Evolutionary conservation across 768 basidiomycete species (phyloP).

Genomic region (Crepidotus variabilis): DNA sequence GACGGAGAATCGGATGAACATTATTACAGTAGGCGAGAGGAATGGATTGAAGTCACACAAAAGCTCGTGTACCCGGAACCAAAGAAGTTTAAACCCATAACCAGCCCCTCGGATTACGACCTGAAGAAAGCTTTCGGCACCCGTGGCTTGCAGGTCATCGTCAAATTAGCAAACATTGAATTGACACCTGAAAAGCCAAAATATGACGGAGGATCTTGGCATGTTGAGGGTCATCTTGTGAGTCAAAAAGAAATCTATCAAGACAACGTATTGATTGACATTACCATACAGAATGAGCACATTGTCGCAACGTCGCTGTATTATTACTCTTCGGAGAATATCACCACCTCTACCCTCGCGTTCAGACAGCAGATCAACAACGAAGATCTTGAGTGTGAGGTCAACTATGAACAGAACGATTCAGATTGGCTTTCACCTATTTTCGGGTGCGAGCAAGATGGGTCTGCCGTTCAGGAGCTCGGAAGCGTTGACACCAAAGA

Average conservation of each 20-base stretch:
- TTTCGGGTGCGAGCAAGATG: constrained; percentile 20
- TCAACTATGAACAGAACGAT: neutral
- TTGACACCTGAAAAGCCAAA: constrained; percentile 15
- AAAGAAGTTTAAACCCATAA: constrained; percentile 7
- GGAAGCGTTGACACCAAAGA: constrained; percentile 30
- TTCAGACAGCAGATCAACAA: constrained; percentile 24
- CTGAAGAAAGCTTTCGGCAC: neutral
- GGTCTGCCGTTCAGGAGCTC: constrained; percentile 22
- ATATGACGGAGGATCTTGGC: constrained; percentile 15
- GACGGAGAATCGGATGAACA: constrained; percentile 15
- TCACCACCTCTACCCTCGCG: constrained; percentile 15
- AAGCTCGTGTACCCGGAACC: constrained; percentile 19
- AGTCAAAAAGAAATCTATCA: neutral
- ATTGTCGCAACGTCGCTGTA: constrained; percentile 26
- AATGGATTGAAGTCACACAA: constrained; percentile 12
- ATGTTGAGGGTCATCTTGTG: constrained; percentile 15
- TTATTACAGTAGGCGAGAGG: constrained; percentile 9
- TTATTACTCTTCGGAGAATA: constrained; percentile 22
- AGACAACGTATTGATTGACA: neutral
- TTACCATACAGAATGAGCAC: constrained; percentile 23
- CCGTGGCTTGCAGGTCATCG: constrained; percentile 16
- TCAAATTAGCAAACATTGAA: constrained; percentile 18
- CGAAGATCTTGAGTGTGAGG: neutral
- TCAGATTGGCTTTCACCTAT: no score
- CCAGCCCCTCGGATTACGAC: neutral